phyloP scores from a whole-genome alignment of 306 rosid species.

The Oemleria cerasiformis region DNA sequence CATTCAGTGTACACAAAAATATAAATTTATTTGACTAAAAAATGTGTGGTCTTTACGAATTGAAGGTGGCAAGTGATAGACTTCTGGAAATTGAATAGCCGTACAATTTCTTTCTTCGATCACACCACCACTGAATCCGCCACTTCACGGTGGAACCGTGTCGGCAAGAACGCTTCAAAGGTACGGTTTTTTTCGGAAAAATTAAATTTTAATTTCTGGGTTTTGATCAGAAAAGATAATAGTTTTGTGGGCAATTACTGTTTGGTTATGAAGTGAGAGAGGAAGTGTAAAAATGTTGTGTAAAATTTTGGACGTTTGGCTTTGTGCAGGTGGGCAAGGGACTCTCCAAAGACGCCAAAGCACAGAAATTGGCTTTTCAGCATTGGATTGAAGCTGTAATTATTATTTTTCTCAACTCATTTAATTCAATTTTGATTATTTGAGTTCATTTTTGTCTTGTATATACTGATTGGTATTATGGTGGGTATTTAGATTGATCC shows the following conservation, averaged over 20 bases:
- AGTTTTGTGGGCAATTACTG: conserved; percentile 3
- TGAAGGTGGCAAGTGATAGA: conserved; percentile 91
- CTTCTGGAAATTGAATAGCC: conserved; percentile 55
- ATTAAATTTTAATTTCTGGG: neutral
- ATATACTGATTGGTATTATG: neutral
- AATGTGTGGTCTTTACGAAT: conserved; percentile 11
- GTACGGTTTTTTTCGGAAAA: conserved; percentile 19
- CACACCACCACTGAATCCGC: conserved; percentile 55
- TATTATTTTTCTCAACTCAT: conserved; percentile 7
- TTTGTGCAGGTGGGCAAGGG: conserved; percentile 82
- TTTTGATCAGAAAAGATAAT: neutral
- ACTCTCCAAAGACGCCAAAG: conserved; percentile 74
- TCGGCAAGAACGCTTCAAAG: conserved; percentile 76
- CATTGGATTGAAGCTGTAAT: conserved; percentile 98
- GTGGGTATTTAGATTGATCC: conserved; percentile 74
- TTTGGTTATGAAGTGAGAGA: neutral
- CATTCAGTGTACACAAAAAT: neutral
- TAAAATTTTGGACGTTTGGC: conserved; percentile 9
- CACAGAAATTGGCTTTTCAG: conserved; percentile 89
- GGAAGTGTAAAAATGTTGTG: neutral
- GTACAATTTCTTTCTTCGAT: conserved; percentile 85
- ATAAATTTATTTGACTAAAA: neutral
- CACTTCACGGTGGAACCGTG: conserved; percentile 65
- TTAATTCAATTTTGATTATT: neutral
- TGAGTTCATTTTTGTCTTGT: neutral